Evolutionary conservation across 805 yeast genomes (phyloP), one percentile per base, ranked within the genome.

Genomic region (Starmerella bacillaris): DNA sequence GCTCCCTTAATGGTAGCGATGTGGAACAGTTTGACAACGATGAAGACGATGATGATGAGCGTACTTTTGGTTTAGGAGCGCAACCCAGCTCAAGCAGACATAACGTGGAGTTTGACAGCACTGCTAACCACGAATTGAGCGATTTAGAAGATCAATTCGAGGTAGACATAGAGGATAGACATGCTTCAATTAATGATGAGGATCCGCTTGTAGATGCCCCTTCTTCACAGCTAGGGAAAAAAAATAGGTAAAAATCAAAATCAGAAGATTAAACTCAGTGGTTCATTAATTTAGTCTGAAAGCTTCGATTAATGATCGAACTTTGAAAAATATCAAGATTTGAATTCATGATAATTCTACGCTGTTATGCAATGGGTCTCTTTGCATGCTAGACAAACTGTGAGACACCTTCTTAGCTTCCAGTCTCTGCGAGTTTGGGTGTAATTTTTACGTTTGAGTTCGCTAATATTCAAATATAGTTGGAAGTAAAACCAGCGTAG

Each of bases 1-100:
- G 71, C 41, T 72, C 70, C 38, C 47, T 70, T 28, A 48, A 61
- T 17, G 61, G 56, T 30, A 52, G 57, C 15, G 56, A 54, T 33
- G 61, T 56, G 21, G 67, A 60, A 18, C 64, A 54, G 26, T 61
- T 51, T 17, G 44, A 38, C 17, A 37, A 7, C 18, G 39, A 22
- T 15, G 28, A 14, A 31, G 41, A 16, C n/a, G 31, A n/a, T 15
- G 30, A 16, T 9, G 18, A 20, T 14, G 21, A 18, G 28, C 12
- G 17, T 5, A 15, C 19, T 30, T 19, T 17, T n/a, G 9, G 27
- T 16, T 14, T 34, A 36, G 28, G 30, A 27, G 29, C 19, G 15
- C 33, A 27, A 22, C 32, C 36, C 34, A 4, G 30, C 26, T 26
- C 7, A 17, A 7, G 24, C 27, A 22, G 36, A 26, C 42, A 38